A percentile compares a stretch with the other conserved stretches of the same genome.
phyloP scores from a whole-genome alignment of 2,329 filamentous ascomycete genomes.

The Phialophora verrucosa region DNA sequence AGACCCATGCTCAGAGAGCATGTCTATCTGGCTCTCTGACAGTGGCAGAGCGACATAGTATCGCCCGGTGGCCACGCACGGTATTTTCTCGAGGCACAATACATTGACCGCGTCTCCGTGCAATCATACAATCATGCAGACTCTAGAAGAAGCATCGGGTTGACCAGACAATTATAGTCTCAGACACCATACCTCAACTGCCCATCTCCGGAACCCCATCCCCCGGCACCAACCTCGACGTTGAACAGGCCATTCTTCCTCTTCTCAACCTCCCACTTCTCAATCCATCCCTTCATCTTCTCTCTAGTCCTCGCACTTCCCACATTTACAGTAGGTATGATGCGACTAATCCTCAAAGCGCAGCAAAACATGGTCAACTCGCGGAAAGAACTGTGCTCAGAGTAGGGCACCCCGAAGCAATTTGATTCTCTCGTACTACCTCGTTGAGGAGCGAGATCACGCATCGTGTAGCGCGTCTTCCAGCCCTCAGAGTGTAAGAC shows the following conservation, averaged over 20 bases:
- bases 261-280: constrained; percentile 67
- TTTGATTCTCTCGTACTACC: constrained; percentile 81
- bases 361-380: constrained; percentile 95
- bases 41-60: neutral
- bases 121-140: neutral
- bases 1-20: neutral
- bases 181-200: constrained; percentile 35
- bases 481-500: constrained; percentile 73
- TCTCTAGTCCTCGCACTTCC: constrained; percentile 67
- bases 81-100: neutral
- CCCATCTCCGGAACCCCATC: constrained; percentile 40
- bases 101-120: neutral
- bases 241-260: constrained; percentile 66
- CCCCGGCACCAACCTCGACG: constrained; percentile 44
- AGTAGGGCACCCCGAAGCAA: constrained; percentile 94
- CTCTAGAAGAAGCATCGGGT: neutral
- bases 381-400: constrained; percentile 92
- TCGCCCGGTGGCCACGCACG: neutral
- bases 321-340: constrained; percentile 94
- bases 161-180: neutral
- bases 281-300: constrained; percentile 70
- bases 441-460: constrained; percentile 78
- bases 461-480: constrained; percentile 73
- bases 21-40: neutral
- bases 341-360: constrained; percentile 80